Evolutionary conservation across 345 rosid genomes (phyloP), one percentile per base, ranked within the genome.

Genomic region (Rubroshorea leprosula): DNA sequence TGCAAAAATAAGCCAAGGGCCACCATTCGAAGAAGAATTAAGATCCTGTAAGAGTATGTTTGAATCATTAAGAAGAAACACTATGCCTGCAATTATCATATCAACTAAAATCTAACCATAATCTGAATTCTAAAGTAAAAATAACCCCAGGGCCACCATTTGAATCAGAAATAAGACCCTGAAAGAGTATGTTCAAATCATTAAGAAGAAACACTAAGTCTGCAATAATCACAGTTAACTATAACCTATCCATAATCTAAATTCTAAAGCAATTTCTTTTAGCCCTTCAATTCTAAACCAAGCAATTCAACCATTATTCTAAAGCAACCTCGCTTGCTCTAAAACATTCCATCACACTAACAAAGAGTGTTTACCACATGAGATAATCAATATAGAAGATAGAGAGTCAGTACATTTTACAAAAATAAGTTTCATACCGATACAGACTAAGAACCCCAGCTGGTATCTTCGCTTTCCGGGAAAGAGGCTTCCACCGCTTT

Each of bases 131-230:
- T 17, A 24, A 21, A 19, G 10, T 9, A 46, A 23, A n/a, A n/a
- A n/a, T n/a, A n/a, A n/a, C n/a, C n/a, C n/a, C n/a, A n/a, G n/a
- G n/a, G 73, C 79, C 17, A 62, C 69, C 52, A 86, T 72, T 51
- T 95, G 79, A 26, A 78, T 52, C 39, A 78, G 23, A 43, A 86
- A 66, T 24, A 86, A 22, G 54, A 80, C 27, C 86, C 97, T 89
- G 83, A 48, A 76, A 69, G 20, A 63, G 47, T 1, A 57, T 51
- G 24, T 49, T 21, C 54, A 55, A 53, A 66, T n/a, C 17, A 49
- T 21, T 13, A 16, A 63, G 17, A 18, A n/a, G 18, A 55, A n/a
- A 63, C 47, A 26, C n/a, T 11, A 29, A 23, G 20, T 21, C 3
- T 29, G 41, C 51, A 47, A 38, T 11, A 16, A 29, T 58, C 64